Percentiles rank a stretch among this genome's conserved stretches.
Conservation (phyloP, 345 rosid species). For the Citrus maxima region DNA sequence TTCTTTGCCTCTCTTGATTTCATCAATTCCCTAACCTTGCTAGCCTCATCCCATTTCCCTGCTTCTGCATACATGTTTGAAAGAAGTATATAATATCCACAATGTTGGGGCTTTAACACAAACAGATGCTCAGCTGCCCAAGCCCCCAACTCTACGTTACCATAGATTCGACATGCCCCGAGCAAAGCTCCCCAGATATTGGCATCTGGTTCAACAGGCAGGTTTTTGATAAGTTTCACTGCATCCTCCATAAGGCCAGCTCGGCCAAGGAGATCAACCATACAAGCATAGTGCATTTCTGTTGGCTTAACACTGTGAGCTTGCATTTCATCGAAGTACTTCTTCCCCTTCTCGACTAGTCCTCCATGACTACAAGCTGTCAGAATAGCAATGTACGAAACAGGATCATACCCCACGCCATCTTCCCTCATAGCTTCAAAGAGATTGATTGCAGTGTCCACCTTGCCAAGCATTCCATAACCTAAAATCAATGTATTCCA, state of each 20-base stretch:
- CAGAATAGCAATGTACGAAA: conserved; percentile 45
- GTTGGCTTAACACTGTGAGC: conserved; percentile 28
- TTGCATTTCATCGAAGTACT: conserved; percentile 40
- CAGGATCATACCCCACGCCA: conserved; percentile 34
- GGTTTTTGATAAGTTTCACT: conserved; percentile 25
- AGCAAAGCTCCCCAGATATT: conserved; percentile 55
- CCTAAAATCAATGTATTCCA: conserved; percentile 53
- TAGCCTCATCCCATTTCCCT: conserved; percentile 54
- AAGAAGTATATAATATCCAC: conserved; percentile 45
- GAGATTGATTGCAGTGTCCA: conserved; percentile 30
- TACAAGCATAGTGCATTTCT: conserved; percentile 49
- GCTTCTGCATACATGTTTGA: conserved; percentile 51
- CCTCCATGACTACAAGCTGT: conserved; percentile 56
- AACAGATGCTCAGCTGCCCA: conserved; percentile 55
- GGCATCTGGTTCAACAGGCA: conserved; percentile 36
- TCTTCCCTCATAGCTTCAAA: conserved; percentile 41
- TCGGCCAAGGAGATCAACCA: conserved; percentile 56
- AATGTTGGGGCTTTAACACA: conserved; percentile 45
- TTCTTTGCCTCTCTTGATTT: conserved; percentile 42
- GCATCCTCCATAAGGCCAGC: conserved; percentile 48
- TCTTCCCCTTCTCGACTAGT: conserved; percentile 38
- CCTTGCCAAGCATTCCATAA: conserved; percentile 45
- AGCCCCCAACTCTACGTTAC: conserved; percentile 42
- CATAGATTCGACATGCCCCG: conserved; percentile 47
- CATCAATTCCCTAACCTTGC: conserved; percentile 43